Conservation (phyloP, 75 land plant genomes). For the Selaginella moellendorffii region DNA sequence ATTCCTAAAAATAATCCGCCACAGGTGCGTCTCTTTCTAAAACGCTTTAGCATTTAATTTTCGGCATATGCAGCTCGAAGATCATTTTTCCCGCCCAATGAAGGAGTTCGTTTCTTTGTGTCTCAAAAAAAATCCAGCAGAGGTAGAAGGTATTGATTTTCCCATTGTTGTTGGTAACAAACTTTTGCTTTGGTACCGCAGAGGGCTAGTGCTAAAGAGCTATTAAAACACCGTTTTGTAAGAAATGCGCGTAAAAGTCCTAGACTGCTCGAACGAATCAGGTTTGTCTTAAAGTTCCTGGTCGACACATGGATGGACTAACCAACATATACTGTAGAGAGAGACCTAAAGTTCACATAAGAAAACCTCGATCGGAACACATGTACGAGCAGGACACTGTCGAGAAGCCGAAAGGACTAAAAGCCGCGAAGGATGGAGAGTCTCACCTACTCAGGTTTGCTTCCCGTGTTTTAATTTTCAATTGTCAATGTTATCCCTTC, state of each 20-base stretch:
- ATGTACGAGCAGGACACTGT: conserved; percentile 16
- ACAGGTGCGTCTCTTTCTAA: conserved; percentile 45
- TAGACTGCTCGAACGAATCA: conserved; percentile 86
- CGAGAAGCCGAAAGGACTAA: conserved; percentile 37
- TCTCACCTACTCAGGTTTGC: conserved; percentile 37
- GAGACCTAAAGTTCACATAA: conserved; percentile 52
- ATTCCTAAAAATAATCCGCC: conserved; percentile 97
- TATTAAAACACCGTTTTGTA: conserved; percentile 71
- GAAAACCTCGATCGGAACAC: conserved; percentile 27
- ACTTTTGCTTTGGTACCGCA: no score
- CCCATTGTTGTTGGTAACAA: no score
- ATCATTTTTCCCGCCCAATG: conserved; percentile 88
- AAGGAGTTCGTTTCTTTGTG: conserved; percentile 91
- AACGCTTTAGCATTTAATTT: neutral
- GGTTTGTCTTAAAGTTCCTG: conserved; percentile 30
- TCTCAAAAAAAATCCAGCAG: conserved; percentile 75
- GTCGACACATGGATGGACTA: no score
- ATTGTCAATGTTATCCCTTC: neutral
- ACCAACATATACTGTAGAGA: conserved; percentile 57
- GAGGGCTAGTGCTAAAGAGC: conserved; percentile 99
- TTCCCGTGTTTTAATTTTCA: neutral
- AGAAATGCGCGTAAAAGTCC: conserved; percentile 81
- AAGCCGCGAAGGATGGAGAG: conserved; percentile 32
- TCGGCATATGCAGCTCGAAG: conserved; percentile 66
- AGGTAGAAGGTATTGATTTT: conserved; percentile 28